These are phyloP conservation scores for Cladophialophora exuberans DNA, from an alignment of 2,329 filamentous ascomycete genomes.

Conservation along the genomic window DNA sequence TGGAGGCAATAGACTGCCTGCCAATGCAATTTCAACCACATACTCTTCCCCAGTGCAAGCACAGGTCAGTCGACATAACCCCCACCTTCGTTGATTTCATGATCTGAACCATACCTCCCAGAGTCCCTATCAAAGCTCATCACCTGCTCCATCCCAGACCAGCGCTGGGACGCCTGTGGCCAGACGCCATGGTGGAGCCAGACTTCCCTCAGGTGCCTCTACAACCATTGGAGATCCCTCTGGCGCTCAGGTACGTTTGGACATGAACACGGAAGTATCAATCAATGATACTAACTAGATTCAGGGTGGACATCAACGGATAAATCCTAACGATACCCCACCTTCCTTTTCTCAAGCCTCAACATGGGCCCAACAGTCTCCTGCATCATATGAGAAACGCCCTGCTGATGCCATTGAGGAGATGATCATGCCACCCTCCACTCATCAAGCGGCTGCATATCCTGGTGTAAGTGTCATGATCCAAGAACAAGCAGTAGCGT, in stretches of 20 bases:
- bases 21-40: constrained; percentile 1
- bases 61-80: not conserved
- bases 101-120: not conserved
- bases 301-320: too few species aligned
- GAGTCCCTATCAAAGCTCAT: constrained; percentile 1
- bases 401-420: not conserved
- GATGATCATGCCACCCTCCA: not conserved
- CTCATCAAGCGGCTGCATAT: not conserved
- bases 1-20: constrained; percentile 4
- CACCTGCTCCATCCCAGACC: not conserved
- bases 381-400: not conserved
- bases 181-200: constrained; percentile 2
- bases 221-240: not conserved
- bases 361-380: not conserved
- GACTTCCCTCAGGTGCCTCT: not conserved
- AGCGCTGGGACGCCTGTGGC: not conserved
- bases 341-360: constrained; percentile 1
- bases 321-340: not conserved
- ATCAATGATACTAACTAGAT: not conserved
- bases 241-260: not conserved
- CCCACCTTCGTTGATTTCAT: not conserved
- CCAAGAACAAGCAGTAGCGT: too few species aligned
- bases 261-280: not conserved
- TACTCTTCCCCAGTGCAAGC: not conserved
- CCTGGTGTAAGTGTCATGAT: not conserved